phyloP scores from a whole-genome alignment of 2,329 filamentous ascomycete genomes.

The Knoxdaviesia proteae region DNA sequence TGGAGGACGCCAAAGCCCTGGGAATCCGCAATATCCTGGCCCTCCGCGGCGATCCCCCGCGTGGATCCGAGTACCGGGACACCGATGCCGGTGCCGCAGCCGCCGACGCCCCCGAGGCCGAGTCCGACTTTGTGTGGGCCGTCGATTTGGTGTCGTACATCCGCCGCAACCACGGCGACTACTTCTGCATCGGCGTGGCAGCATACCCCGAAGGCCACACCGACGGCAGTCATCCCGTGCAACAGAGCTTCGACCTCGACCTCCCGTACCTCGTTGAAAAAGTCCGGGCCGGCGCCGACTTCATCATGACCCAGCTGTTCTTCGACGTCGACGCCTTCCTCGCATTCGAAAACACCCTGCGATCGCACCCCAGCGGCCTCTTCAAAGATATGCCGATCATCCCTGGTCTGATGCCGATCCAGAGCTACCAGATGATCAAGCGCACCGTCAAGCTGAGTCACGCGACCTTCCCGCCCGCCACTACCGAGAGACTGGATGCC shows the following conservation, averaged over 20 bases:
- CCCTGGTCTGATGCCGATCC: constrained; percentile 90
- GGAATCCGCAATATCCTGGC: constrained; percentile 90
- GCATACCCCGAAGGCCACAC: constrained; percentile 91
- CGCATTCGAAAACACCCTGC: constrained; percentile 54
- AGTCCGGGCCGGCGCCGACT: constrained; percentile 77
- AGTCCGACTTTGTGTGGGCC: constrained; percentile 70
- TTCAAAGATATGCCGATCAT: constrained; percentile 83
- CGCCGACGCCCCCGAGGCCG: constrained; percentile 33
- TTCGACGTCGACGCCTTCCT: constrained; percentile 76
- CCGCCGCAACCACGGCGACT: constrained; percentile 64
- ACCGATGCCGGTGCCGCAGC: constrained; percentile 38
- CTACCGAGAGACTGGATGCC: constrained; percentile 49
- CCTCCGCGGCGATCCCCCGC: constrained; percentile 72
- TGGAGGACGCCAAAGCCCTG: constrained; percentile 75
- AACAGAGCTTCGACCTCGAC: constrained; percentile 54
- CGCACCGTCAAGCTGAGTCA: constrained; percentile 89
- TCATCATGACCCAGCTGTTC: constrained; percentile 96
- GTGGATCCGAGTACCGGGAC: constrained; percentile 69
- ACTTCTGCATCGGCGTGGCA: constrained; percentile 90
- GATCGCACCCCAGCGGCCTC: constrained; percentile 61
- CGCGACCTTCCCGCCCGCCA: constrained; percentile 51
- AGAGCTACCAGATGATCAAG: constrained; percentile 90
- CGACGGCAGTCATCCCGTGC: constrained; percentile 63
- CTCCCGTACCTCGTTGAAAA: constrained; percentile 81
- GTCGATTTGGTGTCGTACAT: constrained; percentile 83